Percentiles rank a stretch among this genome's conserved stretches.
Evolutionary conservation across 2,329 filamentous ascomycete species (phyloP).

Genomic region (Botrytis cinerea): DNA sequence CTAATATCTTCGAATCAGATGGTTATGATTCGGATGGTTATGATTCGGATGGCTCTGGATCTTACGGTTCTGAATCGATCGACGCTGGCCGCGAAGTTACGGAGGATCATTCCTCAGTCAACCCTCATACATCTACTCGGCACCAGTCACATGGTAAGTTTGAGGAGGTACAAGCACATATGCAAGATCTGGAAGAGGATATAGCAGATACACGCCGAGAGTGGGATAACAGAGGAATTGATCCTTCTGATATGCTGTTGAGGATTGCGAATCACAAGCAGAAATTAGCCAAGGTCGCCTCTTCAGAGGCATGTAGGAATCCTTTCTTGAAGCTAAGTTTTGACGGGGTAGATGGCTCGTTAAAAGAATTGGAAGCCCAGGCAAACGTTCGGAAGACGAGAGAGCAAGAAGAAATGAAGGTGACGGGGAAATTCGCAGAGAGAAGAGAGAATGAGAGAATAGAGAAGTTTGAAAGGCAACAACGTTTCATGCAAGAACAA

Average conservation of each 20-base stretch:
- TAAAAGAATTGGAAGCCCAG: not conserved
- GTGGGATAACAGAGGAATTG: not conserved
- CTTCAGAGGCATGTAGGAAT: not conserved
- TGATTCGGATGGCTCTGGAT: no score
- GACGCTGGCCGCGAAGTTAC: not conserved
- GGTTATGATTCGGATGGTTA: not conserved
- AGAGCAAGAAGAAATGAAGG: not conserved
- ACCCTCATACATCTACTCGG: not conserved
- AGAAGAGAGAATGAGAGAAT: not conserved
- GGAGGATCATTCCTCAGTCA: not conserved
- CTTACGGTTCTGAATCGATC: not conserved
- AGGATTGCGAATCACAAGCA: not conserved
- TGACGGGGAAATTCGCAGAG: not conserved
- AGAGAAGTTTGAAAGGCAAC: not conserved
- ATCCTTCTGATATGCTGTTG: not conserved
- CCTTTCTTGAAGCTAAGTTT: not conserved
- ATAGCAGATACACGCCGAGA: not conserved
- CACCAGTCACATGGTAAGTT: not conserved
- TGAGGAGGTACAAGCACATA: not conserved
- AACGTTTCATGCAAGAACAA: fast-evolving
- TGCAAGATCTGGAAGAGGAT: not conserved
- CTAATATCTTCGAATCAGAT: not conserved
- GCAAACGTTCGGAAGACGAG: not conserved
- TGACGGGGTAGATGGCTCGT: not conserved
- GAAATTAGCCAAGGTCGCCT: not conserved